Base-by-base conservation (phyloP, 2,329 filamentous ascomycete genomes). In the Proliferodiscus dingleyae region DNA sequence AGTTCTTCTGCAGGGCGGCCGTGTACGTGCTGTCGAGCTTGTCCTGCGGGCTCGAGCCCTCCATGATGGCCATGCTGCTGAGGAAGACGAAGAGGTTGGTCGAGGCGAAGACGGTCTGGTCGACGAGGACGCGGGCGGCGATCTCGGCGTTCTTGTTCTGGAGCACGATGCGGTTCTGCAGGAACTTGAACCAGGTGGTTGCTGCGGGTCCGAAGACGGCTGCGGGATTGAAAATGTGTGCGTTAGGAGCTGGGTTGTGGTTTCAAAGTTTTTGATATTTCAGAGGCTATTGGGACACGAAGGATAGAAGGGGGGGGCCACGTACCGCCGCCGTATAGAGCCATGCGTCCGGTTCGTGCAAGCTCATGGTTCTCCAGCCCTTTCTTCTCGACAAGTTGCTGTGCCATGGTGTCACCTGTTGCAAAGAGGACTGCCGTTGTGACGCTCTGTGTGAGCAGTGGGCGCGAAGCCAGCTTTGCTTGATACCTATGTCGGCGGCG, bases 351-450 rank as follows among this genome's bases (percentile, higher is more conserved):
- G 23, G 87, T 90, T 43, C 87, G 79, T 22, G 71, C 70, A 29
- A 81, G 58, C 61, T 91, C 85, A 66, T 98, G 91, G 54, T 86
- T 85, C 57, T 83, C 70, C 21, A 86, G 56, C 15, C 89, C 90
- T 61, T 77, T 83, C 66, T 81, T 83, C 70, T 97, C 91, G 49
- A 98, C 87, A 28, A 81, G 74, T 70, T 97, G 91, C 69, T 98
- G 93, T 29, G 93, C 89, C 56, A 94, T 83, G 50, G 85, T 75
- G 70, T 98, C 93, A 60, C 93, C 93, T 11, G 89, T 87, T 47
- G 86, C 90, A 66, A 97, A 98, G 53, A 98, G 83, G 49, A 97
- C 78, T 39, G 88, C 86, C 30, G 91, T 96, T 46, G 89, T 95
- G 59, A 95, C 71, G 64, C 85, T 87, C 73, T 95, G 89, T 9